Conservation (phyloP, 768 basidiomycete species). For the Tulasnella sp. region DNA sequence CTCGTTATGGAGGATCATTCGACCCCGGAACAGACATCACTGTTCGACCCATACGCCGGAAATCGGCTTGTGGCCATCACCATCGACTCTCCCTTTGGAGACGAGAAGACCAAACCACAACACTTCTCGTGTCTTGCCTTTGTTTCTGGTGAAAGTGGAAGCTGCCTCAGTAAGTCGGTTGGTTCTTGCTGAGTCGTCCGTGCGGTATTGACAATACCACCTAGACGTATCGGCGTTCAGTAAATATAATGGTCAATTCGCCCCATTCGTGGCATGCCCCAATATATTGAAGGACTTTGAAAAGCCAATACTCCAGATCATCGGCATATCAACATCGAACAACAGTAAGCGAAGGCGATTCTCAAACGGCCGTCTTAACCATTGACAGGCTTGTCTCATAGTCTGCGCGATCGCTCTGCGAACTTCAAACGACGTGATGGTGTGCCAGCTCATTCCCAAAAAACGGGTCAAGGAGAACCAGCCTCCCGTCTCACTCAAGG, state of each 20-base stretch:
- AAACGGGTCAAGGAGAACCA: background rate
- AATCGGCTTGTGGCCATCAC: background rate
- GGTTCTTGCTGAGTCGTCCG: background rate
- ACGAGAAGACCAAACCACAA: background rate
- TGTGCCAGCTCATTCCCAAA: background rate
- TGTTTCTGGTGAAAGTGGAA: background rate
- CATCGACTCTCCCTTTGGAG: background rate
- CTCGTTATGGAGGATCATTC: background rate
- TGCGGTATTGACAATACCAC: background rate
- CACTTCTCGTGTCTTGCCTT: background rate
- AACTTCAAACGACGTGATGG: background rate
- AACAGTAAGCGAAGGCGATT: background rate
- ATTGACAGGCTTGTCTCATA: background rate
- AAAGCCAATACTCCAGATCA: background rate
- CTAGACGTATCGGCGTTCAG: background rate
- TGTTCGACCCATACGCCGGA: background rate
- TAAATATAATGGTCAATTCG: background rate
- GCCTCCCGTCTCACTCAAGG: background rate
- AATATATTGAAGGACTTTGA: background rate
- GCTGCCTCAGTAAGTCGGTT: background rate
- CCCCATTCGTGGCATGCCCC: background rate
- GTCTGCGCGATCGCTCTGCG: background rate
- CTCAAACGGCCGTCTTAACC: background rate
- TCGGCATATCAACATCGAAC: background rate
- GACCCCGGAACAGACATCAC: background rate